phyloP scores from a whole-genome alignment of 1,284 basidiomycete species.

The Ustilago esculenta region DNA sequence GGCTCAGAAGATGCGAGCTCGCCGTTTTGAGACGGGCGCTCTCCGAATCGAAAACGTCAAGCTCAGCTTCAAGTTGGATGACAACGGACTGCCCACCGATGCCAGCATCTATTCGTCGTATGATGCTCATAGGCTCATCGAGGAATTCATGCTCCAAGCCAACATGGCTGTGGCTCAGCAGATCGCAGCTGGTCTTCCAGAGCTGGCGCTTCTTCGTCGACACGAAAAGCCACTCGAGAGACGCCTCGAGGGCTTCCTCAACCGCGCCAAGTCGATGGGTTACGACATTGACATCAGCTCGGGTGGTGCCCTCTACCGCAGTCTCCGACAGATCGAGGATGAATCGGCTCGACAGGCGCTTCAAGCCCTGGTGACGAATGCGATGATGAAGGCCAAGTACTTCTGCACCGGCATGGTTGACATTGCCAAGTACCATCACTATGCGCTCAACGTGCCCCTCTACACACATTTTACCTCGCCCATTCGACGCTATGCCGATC shows the following conservation, averaged over 20 bases:
- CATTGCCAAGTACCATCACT: conserved; percentile 96
- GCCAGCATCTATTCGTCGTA: conserved; percentile 75
- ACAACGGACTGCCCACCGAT: conserved; percentile 82
- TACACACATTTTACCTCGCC: conserved; percentile 91
- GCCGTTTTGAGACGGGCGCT: conserved; percentile 83
- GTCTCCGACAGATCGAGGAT: conserved; percentile 76
- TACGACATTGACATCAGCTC: conserved; percentile 82
- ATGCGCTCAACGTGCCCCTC: conserved; percentile 86
- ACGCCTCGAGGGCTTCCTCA: conserved; percentile 43
- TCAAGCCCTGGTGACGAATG: conserved; percentile 83
- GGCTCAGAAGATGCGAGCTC: conserved; percentile 78
- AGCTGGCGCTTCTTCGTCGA: conserved; percentile 91
- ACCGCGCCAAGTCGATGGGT: conserved; percentile 76
- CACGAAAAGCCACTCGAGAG: conserved; percentile 93
- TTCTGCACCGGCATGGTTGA: conserved; percentile 99
- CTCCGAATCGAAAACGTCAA: conserved; percentile 78
- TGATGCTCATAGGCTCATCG: conserved; percentile 83
- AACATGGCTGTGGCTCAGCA: conserved; percentile 91
- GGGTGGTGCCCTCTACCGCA: conserved; percentile 83
- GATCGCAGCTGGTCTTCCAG: conserved; percentile 90
- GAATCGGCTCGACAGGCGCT: conserved; percentile 76
- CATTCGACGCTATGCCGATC: conserved; percentile 79
- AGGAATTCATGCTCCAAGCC: conserved; percentile 96
- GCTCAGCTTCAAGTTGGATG: conserved; percentile 83
- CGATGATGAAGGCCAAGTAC: conserved; percentile 91